These are phyloP conservation scores for Starmerella cellae DNA, from an alignment of 805 yeast species.

Conservation along the genomic window DNA sequence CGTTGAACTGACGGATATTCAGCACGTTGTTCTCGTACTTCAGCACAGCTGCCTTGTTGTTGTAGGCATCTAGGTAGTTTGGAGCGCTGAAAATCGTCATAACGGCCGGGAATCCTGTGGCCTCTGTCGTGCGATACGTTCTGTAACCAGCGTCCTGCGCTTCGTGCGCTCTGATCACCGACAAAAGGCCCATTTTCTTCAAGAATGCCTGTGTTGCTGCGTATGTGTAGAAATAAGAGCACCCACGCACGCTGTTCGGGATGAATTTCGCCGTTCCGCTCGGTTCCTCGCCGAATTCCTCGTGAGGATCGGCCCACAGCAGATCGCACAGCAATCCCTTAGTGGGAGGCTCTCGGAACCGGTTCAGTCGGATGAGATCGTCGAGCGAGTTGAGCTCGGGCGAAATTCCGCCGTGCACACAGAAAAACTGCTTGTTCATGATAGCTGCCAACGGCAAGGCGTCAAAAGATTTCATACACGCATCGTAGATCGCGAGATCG, in stretches of 20 bases:
- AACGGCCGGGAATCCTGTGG: constrained; percentile 79
- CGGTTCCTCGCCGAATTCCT: constrained; percentile 58
- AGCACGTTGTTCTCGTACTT: constrained; percentile 83
- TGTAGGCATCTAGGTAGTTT: constrained; percentile 80
- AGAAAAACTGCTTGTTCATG: constrained; percentile 85
- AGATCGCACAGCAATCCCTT: constrained; percentile 88
- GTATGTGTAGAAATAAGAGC: constrained; percentile 81
- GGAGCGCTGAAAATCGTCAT: constrained; percentile 93
- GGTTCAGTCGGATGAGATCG: constrained; percentile 54
- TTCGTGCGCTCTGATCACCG: constrained; percentile 91
- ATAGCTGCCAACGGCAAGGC: constrained; percentile 84
- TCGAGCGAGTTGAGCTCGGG: constrained; percentile 63
- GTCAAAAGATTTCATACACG: constrained; percentile 65
- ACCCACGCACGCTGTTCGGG: constrained; percentile 71
- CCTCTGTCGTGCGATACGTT: constrained; percentile 74
- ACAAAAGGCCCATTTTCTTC: constrained; percentile 60
- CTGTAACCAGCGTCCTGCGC: constrained; percentile 96
- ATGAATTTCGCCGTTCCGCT: constrained; percentile 32
- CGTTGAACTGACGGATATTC: constrained; percentile 89
- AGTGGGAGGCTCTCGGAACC: constrained; percentile 89
- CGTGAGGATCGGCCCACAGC: constrained; percentile 94
- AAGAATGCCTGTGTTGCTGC: constrained; percentile 68
- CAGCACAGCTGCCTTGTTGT: constrained; percentile 88
- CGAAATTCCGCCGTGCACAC: constrained; percentile 93
- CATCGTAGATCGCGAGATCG: constrained; percentile 47